Conservation (phyloP, 2,329 filamentous ascomycete genomes). For the Reticulascus tulasneorum region DNA sequence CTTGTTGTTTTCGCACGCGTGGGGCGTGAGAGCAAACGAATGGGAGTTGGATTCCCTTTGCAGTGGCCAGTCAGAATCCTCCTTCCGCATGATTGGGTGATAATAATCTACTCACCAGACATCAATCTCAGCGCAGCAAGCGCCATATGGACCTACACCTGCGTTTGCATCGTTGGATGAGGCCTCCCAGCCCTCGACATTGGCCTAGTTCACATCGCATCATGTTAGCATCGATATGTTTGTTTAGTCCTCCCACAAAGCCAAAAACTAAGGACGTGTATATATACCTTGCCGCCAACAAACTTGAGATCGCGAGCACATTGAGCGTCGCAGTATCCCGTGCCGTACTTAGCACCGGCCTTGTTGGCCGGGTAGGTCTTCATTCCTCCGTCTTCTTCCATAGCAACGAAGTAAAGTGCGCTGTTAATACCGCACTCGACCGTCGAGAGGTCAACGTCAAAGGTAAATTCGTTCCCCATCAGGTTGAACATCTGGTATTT, state of each 20-base stretch:
- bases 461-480: slow-evolving; percentile 57
- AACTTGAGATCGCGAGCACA: slow-evolving; percentile 46
- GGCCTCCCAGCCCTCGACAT: slow-evolving; percentile 19
- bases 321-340: slow-evolving; percentile 49
- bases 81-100: no score
- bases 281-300: slow-evolving; percentile 35
- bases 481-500: slow-evolving; percentile 55
- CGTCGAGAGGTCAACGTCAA: slow-evolving; percentile 59
- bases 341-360: slow-evolving; percentile 49
- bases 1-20: slow-evolving; percentile 16
- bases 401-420: slow-evolving; percentile 39
- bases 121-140: slow-evolving; percentile 22
- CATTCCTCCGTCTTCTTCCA: slow-evolving; percentile 50
- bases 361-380: slow-evolving; percentile 39
- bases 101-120: slow-evolving; percentile 11
- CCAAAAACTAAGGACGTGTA: background rate
- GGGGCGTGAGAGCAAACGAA: slow-evolving; percentile 19
- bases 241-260: background rate
- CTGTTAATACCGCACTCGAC: slow-evolving; percentile 61
- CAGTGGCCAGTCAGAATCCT: background rate
- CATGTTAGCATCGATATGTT: background rate
- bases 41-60: slow-evolving; percentile 19
- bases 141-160: slow-evolving; percentile 17
- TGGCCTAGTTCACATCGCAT: slow-evolving; percentile 7
- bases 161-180: slow-evolving; percentile 16